Conservation (phyloP, 306 rosid species). For the Nissolia schottii region DNA sequence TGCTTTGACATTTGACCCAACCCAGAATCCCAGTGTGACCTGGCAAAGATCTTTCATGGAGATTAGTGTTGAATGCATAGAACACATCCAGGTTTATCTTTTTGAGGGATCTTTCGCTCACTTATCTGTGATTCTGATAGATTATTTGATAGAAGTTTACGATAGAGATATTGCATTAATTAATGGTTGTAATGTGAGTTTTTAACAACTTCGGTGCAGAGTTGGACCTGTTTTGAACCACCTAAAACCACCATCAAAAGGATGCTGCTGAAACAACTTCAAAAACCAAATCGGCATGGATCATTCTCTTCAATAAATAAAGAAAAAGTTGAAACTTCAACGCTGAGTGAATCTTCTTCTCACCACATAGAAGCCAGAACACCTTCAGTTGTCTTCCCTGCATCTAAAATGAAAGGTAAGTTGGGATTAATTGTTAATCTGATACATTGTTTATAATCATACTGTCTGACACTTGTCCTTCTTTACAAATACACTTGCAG, state of each 20-base stretch:
- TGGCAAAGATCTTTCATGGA: background rate
- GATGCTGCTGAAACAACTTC: slow-evolving; percentile 60
- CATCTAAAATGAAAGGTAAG: slow-evolving; percentile 45
- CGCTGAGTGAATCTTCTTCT: slow-evolving; percentile 38
- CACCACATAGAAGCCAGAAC: slow-evolving; percentile 26
- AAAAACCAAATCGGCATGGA: slow-evolving; percentile 33
- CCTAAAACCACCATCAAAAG: slow-evolving; percentile 76
- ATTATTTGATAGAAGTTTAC: background rate
- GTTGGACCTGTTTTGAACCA: slow-evolving; percentile 76
- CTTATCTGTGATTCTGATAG: background rate
- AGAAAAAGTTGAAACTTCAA: slow-evolving; percentile 31
- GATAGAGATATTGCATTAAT: slow-evolving; percentile 1
- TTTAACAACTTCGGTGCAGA: slow-evolving; percentile 47
- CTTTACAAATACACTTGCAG: slow-evolving; percentile 26
- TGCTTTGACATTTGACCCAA: background rate
- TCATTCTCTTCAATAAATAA: slow-evolving; percentile 32
- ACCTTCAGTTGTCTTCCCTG: slow-evolving; percentile 39
- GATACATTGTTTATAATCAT: background rate
- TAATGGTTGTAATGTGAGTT: slow-evolving; percentile 16
- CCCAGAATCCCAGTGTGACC: background rate
- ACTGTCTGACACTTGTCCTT: slow-evolving; percentile 9
- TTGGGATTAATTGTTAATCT: slow-evolving; percentile 8
- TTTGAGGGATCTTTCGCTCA: background rate
- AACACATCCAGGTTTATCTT: background rate
- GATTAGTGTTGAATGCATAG: background rate